Percentiles rank a stretch among this genome's conserved stretches.
Evolutionary conservation across 805 yeast genomes (phyloP).

Genomic region (Starmerella geochares): DNA sequence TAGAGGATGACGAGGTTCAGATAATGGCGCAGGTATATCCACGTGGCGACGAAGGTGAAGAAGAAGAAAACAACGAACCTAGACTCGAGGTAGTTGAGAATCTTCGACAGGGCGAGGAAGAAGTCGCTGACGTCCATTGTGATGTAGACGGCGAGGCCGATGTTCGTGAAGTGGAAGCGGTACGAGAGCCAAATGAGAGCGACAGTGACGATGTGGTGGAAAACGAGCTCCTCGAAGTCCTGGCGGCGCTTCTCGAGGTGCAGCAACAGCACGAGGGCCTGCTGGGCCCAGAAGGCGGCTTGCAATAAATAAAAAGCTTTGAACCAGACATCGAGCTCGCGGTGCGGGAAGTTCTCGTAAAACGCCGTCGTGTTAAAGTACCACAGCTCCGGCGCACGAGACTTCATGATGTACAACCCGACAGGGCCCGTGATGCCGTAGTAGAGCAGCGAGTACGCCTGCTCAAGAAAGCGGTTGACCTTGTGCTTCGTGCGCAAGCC

Average conservation of each 20-base stretch:
- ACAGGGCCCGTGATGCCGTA: slow-evolving; percentile 72
- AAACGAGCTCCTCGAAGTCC: slow-evolving; percentile 80
- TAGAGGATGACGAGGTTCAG: slow-evolving; percentile 62
- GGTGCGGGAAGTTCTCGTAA: slow-evolving; percentile 76
- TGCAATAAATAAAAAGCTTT: slow-evolving; percentile 80
- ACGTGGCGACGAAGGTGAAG: slow-evolving; percentile 51
- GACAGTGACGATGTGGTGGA: slow-evolving; percentile 88
- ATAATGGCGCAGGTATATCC: slow-evolving; percentile 88
- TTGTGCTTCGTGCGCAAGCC: slow-evolving; percentile 50
- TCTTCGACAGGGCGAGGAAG: slow-evolving; percentile 72
- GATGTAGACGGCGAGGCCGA: slow-evolving; percentile 81
- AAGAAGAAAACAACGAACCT: slow-evolving; percentile 54
- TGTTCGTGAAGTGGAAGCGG: slow-evolving; percentile 91
- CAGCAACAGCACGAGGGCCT: slow-evolving; percentile 67
- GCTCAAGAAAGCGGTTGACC: slow-evolving; percentile 80
- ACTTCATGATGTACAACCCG: slow-evolving; percentile 81
- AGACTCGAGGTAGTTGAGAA: slow-evolving; percentile 75
- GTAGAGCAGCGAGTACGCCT: slow-evolving; percentile 73
- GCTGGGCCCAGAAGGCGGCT: slow-evolving; percentile 98
- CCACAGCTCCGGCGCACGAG: slow-evolving; percentile 63
- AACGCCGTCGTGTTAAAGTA: slow-evolving; percentile 74
- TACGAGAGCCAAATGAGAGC: slow-evolving; percentile 77
- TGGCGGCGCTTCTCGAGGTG: slow-evolving; percentile 92
- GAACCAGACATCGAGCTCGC: slow-evolving; percentile 54
- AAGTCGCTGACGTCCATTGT: slow-evolving; percentile 96